Conservation (phyloP, 108 stramenopile species). For the Conticribra guillardii region DNA sequence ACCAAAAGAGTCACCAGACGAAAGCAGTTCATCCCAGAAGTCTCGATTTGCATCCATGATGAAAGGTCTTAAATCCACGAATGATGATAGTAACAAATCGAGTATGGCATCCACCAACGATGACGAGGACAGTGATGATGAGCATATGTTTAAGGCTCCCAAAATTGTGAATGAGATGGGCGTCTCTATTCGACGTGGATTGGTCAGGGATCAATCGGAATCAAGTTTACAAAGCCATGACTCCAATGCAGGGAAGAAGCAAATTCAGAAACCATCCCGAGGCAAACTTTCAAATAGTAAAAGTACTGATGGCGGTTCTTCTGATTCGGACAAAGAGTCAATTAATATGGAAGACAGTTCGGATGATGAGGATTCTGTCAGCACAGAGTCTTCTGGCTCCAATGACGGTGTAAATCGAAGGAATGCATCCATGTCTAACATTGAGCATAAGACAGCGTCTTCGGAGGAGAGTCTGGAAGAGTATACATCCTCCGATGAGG, state of each 20-base stretch:
- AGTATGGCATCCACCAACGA: not conserved
- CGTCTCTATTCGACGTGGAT: not conserved
- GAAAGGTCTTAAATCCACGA: constrained; percentile 12
- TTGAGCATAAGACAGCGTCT: not conserved
- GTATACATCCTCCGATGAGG: constrained; percentile 6
- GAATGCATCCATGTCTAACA: not conserved
- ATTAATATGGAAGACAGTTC: not conserved
- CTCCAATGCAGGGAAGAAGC: too few species aligned
- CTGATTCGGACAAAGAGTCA: not conserved
- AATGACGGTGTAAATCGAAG: not conserved
- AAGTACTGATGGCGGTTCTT: not conserved
- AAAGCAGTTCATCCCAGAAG: not conserved
- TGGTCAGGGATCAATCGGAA: constrained; percentile 2
- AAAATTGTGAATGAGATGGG: constrained; percentile 19
- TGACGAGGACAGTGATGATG: constrained; percentile 17
- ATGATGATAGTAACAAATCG: not conserved
- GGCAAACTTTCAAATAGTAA: not conserved
- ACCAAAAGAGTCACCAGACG: not conserved
- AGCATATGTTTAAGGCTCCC: constrained; percentile 23
- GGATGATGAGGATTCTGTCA: constrained; percentile 11
- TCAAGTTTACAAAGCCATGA: too few species aligned
- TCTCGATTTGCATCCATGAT: constrained; percentile 30
- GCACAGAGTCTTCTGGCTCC: constrained; percentile 10
- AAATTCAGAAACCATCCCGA: not conserved
- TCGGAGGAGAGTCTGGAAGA: constrained; percentile 1